Percentiles rank a stretch among this genome's conserved stretches.
Evolutionary conservation across 2,329 filamentous ascomycete species (phyloP).

Genomic region (Atkinsonella hypoxylon): DNA sequence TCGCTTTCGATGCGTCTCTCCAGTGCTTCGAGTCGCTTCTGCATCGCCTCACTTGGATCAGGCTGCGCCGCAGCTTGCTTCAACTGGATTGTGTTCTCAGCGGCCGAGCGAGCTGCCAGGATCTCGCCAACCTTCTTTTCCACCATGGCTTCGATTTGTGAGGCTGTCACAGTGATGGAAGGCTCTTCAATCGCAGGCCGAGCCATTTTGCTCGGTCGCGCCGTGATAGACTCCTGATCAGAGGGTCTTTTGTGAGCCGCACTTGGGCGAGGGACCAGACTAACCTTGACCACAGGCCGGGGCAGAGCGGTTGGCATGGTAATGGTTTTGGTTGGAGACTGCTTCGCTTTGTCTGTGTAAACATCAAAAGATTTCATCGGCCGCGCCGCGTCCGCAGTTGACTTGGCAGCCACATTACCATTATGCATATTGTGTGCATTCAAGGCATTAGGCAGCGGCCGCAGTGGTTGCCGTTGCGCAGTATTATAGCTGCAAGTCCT

Average conservation of each 20-base stretch:
- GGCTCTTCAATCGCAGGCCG: slow-evolving; percentile 22
- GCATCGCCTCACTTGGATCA: slow-evolving; percentile 64
- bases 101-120: slow-evolving; percentile 57
- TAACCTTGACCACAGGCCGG: slow-evolving; percentile 20
- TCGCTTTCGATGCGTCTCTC: slow-evolving; percentile 70
- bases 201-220: slow-evolving; percentile 37
- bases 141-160: slow-evolving; percentile 80
- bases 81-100: slow-evolving; percentile 25
- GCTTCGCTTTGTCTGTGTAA: slow-evolving; percentile 61
- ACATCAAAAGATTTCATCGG: slow-evolving; percentile 78
- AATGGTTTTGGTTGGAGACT: slow-evolving; percentile 2
- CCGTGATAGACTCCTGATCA: slow-evolving; percentile 23
- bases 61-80: slow-evolving; percentile 24
- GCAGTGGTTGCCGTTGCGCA: slow-evolving; percentile 59
- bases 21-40: slow-evolving; percentile 68
- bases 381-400: slow-evolving; percentile 41
- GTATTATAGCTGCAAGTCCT: slow-evolving; percentile 33
- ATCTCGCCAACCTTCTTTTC: slow-evolving; percentile 87
- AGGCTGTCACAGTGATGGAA: slow-evolving; percentile 46
- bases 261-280: slow-evolving; percentile 9
- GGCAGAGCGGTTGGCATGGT: slow-evolving; percentile 19
- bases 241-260: slow-evolving; percentile 28
- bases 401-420: slow-evolving; percentile 34
- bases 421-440: slow-evolving; percentile 67
- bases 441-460: slow-evolving; percentile 61